Evolutionary conservation across 2,329 filamentous ascomycete genomes (phyloP).

Genomic region (Cordyceps cicadae): DNA sequence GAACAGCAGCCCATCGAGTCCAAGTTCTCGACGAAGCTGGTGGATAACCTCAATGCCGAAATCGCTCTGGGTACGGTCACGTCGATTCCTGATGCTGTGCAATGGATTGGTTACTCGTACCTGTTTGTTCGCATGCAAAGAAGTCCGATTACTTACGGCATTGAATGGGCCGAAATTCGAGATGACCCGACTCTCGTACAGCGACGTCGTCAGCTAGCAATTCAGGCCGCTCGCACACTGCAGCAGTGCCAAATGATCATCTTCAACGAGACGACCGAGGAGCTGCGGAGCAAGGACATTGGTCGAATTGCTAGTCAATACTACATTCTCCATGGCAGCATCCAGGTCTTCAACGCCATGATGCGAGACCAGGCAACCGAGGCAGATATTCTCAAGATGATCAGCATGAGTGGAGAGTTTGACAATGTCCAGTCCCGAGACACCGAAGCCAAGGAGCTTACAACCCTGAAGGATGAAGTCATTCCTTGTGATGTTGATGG

Average conservation of each 20-base stretch:
- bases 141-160: constrained; percentile 86
- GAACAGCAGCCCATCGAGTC: constrained; percentile 96
- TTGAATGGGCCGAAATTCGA: constrained; percentile 83
- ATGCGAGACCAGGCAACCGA: constrained; percentile 83
- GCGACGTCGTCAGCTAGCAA: constrained; percentile 73
- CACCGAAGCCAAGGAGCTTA: constrained; percentile 81
- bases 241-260: constrained; percentile 98
- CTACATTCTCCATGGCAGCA: constrained; percentile 87
- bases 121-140: constrained; percentile 93
- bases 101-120: constrained; percentile 97
- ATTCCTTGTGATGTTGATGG: constrained; percentile 73
- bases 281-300: constrained; percentile 87
- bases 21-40: constrained; percentile 85
- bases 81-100: constrained; percentile 83
- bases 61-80: constrained; percentile 91
- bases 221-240: constrained; percentile 77
- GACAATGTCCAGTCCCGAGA: constrained; percentile 94
- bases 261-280: constrained; percentile 90
- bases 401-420: constrained; percentile 95
- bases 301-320: constrained; percentile 95
- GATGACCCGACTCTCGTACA: constrained; percentile 86
- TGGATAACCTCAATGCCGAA: constrained; percentile 95
- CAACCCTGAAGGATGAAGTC: constrained; percentile 58
- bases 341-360: constrained; percentile 93
- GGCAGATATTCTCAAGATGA: constrained; percentile 90